Conservation (phyloP, 208 protist species). For the Wallacemonas sp. region DNA sequence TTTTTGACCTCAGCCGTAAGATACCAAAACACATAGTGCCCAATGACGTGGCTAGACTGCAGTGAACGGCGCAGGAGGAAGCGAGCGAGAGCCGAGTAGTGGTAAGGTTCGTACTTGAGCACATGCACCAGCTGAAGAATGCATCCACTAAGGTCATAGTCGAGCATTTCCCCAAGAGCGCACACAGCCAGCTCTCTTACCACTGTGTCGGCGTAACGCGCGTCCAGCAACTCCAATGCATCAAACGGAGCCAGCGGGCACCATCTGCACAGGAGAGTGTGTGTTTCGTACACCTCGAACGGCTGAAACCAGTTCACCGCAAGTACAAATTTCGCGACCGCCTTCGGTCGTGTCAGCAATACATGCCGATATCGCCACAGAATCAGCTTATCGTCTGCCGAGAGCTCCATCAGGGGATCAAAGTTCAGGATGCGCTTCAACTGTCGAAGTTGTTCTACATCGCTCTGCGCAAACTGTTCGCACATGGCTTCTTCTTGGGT, state of each 20-base stretch:
- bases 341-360: constrained; percentile 45
- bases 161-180: constrained; percentile 50
- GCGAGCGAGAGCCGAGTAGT: constrained; percentile 63
- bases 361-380: constrained; percentile 72
- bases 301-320: constrained; percentile 68
- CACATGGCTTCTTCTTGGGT: constrained; percentile 19
- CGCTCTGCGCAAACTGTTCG: constrained; percentile 28
- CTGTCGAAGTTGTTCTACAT: constrained; percentile 53
- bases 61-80: constrained; percentile 77
- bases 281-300: constrained; percentile 59
- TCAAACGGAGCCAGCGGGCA: constrained; percentile 50
- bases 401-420: constrained; percentile 63
- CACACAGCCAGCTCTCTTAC: constrained; percentile 75
- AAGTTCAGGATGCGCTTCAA: constrained; percentile 50
- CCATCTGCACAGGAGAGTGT: constrained; percentile 54
- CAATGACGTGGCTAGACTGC: constrained; percentile 68
- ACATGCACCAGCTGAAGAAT: constrained; percentile 88
- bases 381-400: constrained; percentile 51
- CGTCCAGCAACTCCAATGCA: constrained; percentile 80
- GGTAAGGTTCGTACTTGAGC: constrained; percentile 85
- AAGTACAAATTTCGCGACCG: constrained; percentile 73
- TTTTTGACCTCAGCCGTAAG: constrained; percentile 86
- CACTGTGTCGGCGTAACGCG: constrained; percentile 53
- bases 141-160: constrained; percentile 71
- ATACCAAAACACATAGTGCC: constrained; percentile 87